Evolutionary conservation across 1,139 yeast genomes (phyloP), one percentile per base, ranked within the genome.

Genomic region (Kodamaea arcana): DNA sequence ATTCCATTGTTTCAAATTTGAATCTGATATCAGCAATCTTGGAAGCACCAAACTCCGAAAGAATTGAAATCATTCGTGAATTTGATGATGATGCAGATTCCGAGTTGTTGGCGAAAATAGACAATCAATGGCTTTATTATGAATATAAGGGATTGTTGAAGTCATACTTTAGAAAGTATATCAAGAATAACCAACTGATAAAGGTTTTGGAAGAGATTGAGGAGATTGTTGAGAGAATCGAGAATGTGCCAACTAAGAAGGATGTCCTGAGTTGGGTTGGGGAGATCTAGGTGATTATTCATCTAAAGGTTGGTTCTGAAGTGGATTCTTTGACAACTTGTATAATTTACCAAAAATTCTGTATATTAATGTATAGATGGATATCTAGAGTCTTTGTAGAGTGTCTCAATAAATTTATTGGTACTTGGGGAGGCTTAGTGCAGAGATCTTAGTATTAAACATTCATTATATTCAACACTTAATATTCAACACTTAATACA

Each of bases 81-180:
- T 52, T 60, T 31, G 42, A 44, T 10, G 61, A 56, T 13, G 60
- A 52, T 4, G 52, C 58, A 14, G 54, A 60, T 35, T 17, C 33
- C 3, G 59, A 51, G n/a, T 34, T 49, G 17, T 51, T 56, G 50
- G 28, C 31, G 4, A 54, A 46, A 21, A 55, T 60, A 24, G 72
- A 69, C 46, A 43, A 50, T 27, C 68, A 67, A 45, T 69, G 75
- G 74, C 52, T 69, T 25, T 61, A 58, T 43, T 68, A 62, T 46
- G 75, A 69, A 36, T 69, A 69, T 50, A 48, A 59, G 35, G 73
- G 73, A 1, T 56, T 69, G 42, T 55, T 67, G 45, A 69, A 68
- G 48, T 56, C 67, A 15, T 65, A 64, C 41, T 54, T 64, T 29
- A 55, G 75, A 46, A 60, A 56, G 41, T 62, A 51, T 36, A 41